Conservation (phyloP, 306 rosid genomes). For the Fagus sylvatica region DNA sequence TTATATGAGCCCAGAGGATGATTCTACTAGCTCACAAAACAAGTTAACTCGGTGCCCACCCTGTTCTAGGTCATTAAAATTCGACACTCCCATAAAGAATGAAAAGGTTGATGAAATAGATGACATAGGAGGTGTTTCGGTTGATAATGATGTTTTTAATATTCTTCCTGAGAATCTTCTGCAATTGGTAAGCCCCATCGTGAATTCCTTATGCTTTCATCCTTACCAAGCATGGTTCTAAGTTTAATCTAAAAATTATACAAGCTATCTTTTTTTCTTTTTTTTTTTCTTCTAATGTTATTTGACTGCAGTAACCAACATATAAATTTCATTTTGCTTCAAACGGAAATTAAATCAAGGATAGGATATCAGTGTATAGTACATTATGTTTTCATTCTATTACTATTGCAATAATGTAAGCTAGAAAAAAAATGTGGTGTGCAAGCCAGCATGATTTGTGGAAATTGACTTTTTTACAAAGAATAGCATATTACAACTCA, state of each 20-base stretch:
- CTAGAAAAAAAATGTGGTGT: not conserved
- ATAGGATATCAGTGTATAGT: too few species aligned
- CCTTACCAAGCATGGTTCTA: constrained; percentile 1
- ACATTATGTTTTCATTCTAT: not conserved
- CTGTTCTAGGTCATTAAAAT: constrained; percentile 61
- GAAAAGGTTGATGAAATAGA: constrained; percentile 23
- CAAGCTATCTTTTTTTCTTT: not conserved
- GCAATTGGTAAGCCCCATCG: constrained; percentile 59
- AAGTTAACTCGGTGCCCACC: constrained; percentile 60
- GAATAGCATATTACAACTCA: not conserved
- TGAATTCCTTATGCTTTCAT: not conserved
- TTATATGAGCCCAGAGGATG: constrained; percentile 55
- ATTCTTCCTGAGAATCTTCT: constrained; percentile 60
- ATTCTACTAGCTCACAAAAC: constrained; percentile 29
- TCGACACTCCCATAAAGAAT: constrained; percentile 68
- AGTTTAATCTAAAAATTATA: not conserved
- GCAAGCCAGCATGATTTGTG: not conserved
- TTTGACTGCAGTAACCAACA: not conserved
- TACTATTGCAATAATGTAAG: not conserved
- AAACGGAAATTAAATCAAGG: not conserved
- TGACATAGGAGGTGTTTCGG: constrained; percentile 28
- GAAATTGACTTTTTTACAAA: not conserved
- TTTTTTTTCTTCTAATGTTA: not conserved
- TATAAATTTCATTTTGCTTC: not conserved
- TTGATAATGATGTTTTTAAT: constrained; percentile 45